A percentile compares a stretch with the other conserved stretches of the same genome.
Evolutionary conservation across 1,139 yeast species (phyloP).

Genomic region (Saccharomyces hybrid): DNA sequence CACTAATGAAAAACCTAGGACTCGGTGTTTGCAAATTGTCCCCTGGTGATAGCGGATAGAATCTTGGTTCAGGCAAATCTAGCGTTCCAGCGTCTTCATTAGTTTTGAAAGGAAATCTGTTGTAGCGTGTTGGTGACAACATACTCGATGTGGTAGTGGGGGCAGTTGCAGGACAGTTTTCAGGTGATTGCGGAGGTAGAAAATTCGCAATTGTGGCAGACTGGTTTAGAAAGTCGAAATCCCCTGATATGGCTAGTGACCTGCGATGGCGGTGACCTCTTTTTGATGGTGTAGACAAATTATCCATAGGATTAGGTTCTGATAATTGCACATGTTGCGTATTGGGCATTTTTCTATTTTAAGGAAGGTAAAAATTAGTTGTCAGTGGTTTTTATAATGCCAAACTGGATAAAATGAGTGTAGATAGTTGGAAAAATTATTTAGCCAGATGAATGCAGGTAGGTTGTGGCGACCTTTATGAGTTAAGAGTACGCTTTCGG

Average conservation of each 20-base stretch:
- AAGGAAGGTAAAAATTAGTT: background rate
- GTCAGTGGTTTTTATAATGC: background rate
- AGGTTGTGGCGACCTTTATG: background rate
- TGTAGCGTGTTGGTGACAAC: background rate
- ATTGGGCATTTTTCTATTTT: background rate
- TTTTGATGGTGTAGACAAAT: conserved; percentile 18
- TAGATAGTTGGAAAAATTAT: background rate
- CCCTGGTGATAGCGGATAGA: background rate
- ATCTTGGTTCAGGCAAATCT: conserved; percentile 1
- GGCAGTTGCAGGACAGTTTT: background rate
- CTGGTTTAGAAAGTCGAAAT: conserved; percentile 41
- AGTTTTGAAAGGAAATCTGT: background rate
- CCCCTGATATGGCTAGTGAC: conserved; percentile 69
- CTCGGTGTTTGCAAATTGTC: conserved; percentile 35
- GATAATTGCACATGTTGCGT: background rate
- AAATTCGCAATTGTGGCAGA: conserved; percentile 6
- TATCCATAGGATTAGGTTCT: background rate
- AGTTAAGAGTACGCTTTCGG: background rate
- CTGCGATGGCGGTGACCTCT: conserved; percentile 58
- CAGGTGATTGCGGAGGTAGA: background rate
- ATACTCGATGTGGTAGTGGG: background rate
- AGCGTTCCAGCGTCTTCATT: background rate
- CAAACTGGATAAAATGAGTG: background rate
- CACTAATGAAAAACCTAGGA: conserved; percentile 29
- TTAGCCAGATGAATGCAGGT: background rate